phyloP scores from a whole-genome alignment of 2,329 filamentous ascomycete genomes.

The Tolypocladium nubicola region DNA sequence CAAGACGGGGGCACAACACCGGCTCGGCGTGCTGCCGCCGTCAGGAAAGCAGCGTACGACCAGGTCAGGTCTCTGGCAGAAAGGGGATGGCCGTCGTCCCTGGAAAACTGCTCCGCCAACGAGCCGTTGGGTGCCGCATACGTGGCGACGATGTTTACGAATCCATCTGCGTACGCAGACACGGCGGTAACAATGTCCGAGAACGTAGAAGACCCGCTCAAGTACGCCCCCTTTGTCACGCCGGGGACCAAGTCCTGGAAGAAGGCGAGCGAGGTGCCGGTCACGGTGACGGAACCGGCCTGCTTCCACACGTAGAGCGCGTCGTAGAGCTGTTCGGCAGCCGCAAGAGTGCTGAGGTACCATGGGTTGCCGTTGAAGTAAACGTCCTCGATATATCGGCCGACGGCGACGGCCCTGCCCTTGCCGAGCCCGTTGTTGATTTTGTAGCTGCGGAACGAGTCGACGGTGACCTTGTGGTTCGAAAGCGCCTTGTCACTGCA shows the following conservation, averaged over 20 bases:
- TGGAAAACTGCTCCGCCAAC: constrained; percentile 56
- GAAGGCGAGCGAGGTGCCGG: constrained; percentile 55
- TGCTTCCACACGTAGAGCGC: constrained; percentile 62
- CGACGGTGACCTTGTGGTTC: constrained; percentile 66
- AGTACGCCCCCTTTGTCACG: constrained; percentile 52
- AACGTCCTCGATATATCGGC: constrained; percentile 60
- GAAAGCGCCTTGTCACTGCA: constrained; percentile 59
- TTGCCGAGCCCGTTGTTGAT: constrained; percentile 56
- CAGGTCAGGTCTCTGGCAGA: constrained; percentile 61
- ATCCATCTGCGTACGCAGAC: constrained; percentile 48
- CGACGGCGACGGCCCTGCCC: constrained; percentile 50
- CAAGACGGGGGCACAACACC: constrained; percentile 46
- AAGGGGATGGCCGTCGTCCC: constrained; percentile 38
- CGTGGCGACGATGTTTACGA: constrained; percentile 48
- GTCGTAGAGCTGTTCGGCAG: constrained; percentile 72
- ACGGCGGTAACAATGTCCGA: constrained; percentile 45
- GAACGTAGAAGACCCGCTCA: constrained; percentile 35
- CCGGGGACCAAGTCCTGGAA: constrained; percentile 55
- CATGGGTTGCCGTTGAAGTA: constrained; percentile 77
- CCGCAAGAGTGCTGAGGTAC: constrained; percentile 67
- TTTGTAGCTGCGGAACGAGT: constrained; percentile 65
- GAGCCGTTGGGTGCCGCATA: constrained; percentile 55
- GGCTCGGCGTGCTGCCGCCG: constrained; percentile 46
- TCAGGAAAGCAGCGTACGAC: constrained; percentile 63
- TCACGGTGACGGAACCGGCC: constrained; percentile 53